These are phyloP conservation scores for Globisporangium apiculatum DNA, from an alignment of 352 stramenopile species.

Conservation along the genomic window DNA sequence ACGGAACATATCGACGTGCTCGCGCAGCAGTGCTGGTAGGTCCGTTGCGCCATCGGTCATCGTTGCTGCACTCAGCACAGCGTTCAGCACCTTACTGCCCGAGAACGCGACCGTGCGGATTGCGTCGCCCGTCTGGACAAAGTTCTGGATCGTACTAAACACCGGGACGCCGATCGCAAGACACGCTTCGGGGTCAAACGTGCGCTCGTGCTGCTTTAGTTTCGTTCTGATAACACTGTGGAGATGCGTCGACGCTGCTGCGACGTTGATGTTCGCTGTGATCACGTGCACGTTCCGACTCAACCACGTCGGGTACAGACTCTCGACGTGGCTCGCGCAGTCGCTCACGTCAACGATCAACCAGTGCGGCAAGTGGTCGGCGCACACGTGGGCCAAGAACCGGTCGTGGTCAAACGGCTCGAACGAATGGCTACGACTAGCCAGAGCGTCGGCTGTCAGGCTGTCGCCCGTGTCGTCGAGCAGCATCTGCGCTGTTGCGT, in stretches of 20 bases:
- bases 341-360: conserved; percentile 94
- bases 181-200: conserved; percentile 80
- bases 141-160: conserved; percentile 89
- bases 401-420: conserved; percentile 52
- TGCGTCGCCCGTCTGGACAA: conserved; percentile 90
- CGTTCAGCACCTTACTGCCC: conserved; percentile 83
- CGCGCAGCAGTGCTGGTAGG: conserved; percentile 59
- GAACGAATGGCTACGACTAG: conserved; percentile 7
- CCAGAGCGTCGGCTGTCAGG: conserved; percentile 38
- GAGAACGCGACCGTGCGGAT: conserved; percentile 89
- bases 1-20: conserved; percentile 50
- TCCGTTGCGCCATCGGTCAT: conserved; percentile 24
- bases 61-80: conserved; percentile 52
- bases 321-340: conserved; percentile 67
- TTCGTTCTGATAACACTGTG: conserved; percentile 69
- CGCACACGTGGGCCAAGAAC: conserved; percentile 77
- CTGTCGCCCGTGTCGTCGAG: conserved; percentile 47
- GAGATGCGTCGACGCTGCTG: conserved; percentile 61
- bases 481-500: conserved; percentile 53
- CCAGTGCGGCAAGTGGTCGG: conserved; percentile 87
- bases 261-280: conserved; percentile 89
- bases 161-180: conserved; percentile 87
- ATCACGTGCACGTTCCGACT: conserved; percentile 89
- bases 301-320: conserved; percentile 88
- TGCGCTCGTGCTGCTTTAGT: conserved; percentile 81